Evolutionary conservation across 139 green algal species (phyloP).

Genomic region (Trebouxia sp.): DNA sequence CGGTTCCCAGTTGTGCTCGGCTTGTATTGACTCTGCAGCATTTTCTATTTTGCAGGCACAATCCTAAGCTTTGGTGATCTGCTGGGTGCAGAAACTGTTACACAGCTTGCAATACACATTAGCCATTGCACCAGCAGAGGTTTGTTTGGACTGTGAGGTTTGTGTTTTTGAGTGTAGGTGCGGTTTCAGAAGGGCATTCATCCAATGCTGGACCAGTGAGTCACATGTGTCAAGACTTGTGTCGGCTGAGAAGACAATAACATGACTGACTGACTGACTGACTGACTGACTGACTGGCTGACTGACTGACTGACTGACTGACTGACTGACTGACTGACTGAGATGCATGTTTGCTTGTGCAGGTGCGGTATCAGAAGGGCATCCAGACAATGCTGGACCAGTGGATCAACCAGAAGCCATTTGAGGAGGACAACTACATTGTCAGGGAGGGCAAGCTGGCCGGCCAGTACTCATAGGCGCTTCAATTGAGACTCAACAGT

Average conservation of each 20-base stretch:
- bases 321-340: not conserved
- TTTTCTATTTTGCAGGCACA: no score
- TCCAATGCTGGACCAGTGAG: no score
- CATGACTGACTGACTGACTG: not conserved
- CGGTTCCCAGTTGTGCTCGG: not conserved
- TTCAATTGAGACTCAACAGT: no score
- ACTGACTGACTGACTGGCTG: no score
- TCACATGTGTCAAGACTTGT: no score
- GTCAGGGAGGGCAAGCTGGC: slow-evolving; percentile 36
- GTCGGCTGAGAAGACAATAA: not conserved
- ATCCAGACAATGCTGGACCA: slow-evolving; percentile 33
- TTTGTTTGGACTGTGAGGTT: no score
- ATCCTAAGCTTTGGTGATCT: no score
- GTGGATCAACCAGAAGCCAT: slow-evolving; percentile 31
- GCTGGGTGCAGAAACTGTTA: no score
- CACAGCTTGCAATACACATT: no score
- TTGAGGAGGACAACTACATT: slow-evolving; percentile 37
- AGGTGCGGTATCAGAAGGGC: slow-evolving; percentile 27
- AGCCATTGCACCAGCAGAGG: no score
- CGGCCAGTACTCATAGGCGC: slow-evolving; percentile 22
- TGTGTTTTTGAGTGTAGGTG: no score
- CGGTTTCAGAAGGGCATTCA: no score
- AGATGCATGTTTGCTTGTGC: not conserved
- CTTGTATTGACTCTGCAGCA: not conserved
- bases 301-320: not conserved